Percentiles rank a stretch among this genome's conserved stretches.
Evolutionary conservation across 1,284 basidiomycete species (phyloP).

Genomic region (Apiotrichum gracile): DNA sequence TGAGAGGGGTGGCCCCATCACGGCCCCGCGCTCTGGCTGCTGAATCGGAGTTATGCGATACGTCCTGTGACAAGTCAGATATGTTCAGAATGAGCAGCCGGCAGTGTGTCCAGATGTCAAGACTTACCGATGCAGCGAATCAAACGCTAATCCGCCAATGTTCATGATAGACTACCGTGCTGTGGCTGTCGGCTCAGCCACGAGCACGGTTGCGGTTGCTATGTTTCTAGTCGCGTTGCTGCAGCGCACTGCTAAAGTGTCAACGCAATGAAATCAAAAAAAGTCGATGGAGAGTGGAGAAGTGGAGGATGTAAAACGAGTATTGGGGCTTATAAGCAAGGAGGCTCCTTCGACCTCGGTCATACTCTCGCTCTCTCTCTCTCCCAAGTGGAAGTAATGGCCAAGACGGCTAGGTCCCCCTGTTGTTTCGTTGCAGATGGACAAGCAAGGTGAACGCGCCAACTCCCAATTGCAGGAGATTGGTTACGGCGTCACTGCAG

Average conservation of each 20-base stretch:
- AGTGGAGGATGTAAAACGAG: not conserved
- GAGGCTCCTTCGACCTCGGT: too few species aligned
- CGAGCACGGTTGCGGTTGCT: constrained; percentile 7
- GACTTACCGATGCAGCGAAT: not conserved
- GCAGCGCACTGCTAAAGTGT: not conserved
- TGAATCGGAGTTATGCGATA: constrained; percentile 55
- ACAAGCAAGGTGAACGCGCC: too few species aligned
- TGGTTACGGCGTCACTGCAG: too few species aligned
- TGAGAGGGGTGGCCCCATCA: constrained; percentile 69
- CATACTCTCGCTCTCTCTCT: too few species aligned
- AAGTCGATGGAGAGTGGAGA: not conserved
- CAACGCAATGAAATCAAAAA: not conserved
- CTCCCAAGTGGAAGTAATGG: too few species aligned
- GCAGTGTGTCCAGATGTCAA: not conserved
- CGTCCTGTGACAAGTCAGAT: constrained; percentile 15
- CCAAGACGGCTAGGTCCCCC: too few species aligned
- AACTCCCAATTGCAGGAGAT: too few species aligned
- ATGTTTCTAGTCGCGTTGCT: not conserved
- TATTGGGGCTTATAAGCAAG: not conserved
- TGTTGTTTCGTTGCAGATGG: too few species aligned
- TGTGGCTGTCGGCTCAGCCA: constrained; percentile 12
- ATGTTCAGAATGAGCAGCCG: not conserved
- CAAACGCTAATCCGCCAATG: not conserved
- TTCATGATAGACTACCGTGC: constrained; percentile 7
- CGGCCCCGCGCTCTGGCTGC: constrained; percentile 68